Evolutionary conservation across 306 rosid genomes (phyloP), one percentile per base, ranked within the genome.

Genomic region (Fagus crenata): DNA sequence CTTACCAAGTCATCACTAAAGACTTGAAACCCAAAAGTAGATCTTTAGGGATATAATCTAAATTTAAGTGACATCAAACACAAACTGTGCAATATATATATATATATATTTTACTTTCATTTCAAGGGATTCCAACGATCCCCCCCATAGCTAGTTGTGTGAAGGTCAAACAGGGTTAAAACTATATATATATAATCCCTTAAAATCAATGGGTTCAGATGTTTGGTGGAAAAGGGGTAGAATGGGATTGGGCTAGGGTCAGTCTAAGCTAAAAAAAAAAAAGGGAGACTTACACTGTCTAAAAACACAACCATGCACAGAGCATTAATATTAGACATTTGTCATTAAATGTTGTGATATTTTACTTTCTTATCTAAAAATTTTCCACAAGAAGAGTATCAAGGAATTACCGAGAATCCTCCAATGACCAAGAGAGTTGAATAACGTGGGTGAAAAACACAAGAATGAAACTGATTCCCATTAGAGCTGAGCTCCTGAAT

Each of bases 361-460:
- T 5, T 5, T 14, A 36, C 4, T 61, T 4, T 61, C 15, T 61
- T 32, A 13, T 63, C 28, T 35, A 14, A 36, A 63, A 35, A 35
- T 14, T 35, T 36, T 33, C 46, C 28, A 9, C 49, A 39, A 39
- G 71, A 67, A 67, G 49, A 67, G 71, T 67, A 39, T 22, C 12
- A 54, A 49, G 64, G 33, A 77, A 81, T 87, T 84, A 87, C 88
- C 78, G 83, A 71, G 70, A 15, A 4, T 55, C 86, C 88, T 79
- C 90, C 88, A 3, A 87, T 65, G 67, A 87, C 88, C 73, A 87
- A 79, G 6, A 84, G 76, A 74, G 85, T 79, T 54, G 90, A 60
- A 75, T 87, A 84, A 64, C 83, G 80, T 79, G 90, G 90, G 78
- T 87, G 90, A 61, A 87, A 87, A 67, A 84, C 81, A 71, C 88